Percentiles rank a stretch among this genome's conserved stretches.
Conservation (phyloP, 1,139 yeast genomes). For the Geotrichum citri-aurantii region DNA sequence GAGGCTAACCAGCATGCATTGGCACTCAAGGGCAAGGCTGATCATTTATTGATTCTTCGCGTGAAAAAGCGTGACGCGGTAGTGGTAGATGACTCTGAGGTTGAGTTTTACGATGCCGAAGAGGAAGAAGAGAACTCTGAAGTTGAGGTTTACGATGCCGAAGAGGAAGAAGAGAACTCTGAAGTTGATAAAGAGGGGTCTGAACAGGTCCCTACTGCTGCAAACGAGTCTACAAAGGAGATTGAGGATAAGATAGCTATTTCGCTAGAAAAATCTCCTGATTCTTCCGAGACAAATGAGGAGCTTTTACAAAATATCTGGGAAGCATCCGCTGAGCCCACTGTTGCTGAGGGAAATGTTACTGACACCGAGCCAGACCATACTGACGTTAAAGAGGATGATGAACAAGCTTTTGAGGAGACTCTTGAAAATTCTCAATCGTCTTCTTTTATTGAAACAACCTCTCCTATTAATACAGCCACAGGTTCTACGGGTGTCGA, state of each 20-base stretch:
- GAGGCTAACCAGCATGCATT: constrained; percentile 53
- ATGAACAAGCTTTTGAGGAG: neutral
- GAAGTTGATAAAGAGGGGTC: neutral
- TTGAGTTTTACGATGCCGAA: neutral
- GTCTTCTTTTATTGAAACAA: neutral
- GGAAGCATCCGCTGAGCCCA: neutral
- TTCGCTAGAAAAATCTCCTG: no score
- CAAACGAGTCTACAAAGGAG: neutral
- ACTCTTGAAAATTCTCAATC: neutral
- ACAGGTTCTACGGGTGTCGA: neutral
- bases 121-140: constrained; percentile 8
- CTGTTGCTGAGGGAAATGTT: neutral
- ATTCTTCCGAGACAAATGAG: neutral
- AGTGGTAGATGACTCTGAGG: neutral
- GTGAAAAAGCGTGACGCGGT: constrained; percentile 16
- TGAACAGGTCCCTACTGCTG: neutral
- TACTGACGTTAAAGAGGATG: neutral
- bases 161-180: constrained; percentile 4
- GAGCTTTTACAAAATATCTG: neutral
- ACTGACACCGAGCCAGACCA: neutral
- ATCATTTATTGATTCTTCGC: constrained; percentile 68
- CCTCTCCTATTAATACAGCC: neutral
- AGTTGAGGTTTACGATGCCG: constrained; percentile 18
- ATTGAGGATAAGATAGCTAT: neutral
- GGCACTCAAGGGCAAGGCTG: constrained; percentile 70